Evolutionary conservation across 1,284 basidiomycete genomes (phyloP), one percentile per base, ranked within the genome.

Genomic region (Entoloma clypeatum): DNA sequence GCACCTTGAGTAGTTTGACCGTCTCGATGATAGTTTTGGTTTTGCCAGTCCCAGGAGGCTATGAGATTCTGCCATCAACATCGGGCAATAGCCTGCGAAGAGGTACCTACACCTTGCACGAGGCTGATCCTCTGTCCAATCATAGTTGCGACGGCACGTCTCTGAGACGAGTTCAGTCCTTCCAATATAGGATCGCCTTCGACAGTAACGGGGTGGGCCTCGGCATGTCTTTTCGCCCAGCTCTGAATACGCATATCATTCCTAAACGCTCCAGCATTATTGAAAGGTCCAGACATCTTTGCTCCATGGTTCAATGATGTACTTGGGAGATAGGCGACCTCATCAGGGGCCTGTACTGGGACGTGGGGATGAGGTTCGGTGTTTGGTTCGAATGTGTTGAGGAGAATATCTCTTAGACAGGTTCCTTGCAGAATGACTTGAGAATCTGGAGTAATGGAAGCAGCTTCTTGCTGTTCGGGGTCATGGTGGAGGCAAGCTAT

Each of bases 41-140:
- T 65, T 97, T 97, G 33, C 93, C 92, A 0, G 93, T 97, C n/a
- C 93, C 93, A 5, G 93, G 93, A 16, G 93, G 93, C 84, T 91
- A 21, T 24, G 31, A 19, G 30, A 10, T 14, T 9, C 50, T 10
- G 43, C 10, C 29, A 22, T n/a, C 41, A 39, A 36, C 23, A 24
- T 27, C 39, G 34, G 41, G 35, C 39, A 32, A 37, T 26, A 25
- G 16, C 29, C 32, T 14, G 47, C 38, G 24, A 19, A 29, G 22
- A 14, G 48, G 14, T 6, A 40, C 82, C 58, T 60, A 91, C 89
- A 10, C 93, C 93, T 65, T 96, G 93, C 14, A 96, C 79, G 16
- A 96, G 69, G 57, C 85, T 87, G 25, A 92, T 62, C 22, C 80
- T 69, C 52, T 92, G 75, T 5, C 80, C 78, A 31, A 96, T 72